Base-by-base conservation (phyloP, 768 basidiomycete species). In the Tricholoma terreum region DNA sequence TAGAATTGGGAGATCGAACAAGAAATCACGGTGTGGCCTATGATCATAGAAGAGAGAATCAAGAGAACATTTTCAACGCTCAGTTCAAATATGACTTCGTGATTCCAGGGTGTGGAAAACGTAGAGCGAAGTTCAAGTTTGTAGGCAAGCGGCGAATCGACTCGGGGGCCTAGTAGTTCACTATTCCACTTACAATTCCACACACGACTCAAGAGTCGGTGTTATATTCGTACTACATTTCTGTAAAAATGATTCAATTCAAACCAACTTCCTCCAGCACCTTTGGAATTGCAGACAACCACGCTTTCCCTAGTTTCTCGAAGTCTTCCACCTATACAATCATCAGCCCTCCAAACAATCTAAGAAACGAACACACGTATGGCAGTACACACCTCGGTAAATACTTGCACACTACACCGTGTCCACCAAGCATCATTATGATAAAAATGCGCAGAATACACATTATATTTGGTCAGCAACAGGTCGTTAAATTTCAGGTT, bases 341-440 rank as follows among this genome's bases (percentile, higher is more conserved):
- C 45, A 0, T 54, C 15, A 50, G 38, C 2, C 46, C 55, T 12
- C 33, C 43, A 30, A 22, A 15, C 19, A 1, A 55, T 12, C 21
- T 7, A 22, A 15, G 11, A 17, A 43, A 31, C 19, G 21, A 14
- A 14, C 2, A 7, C 30, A n/a, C n/a, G n/a, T n/a, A n/a, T 35
- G 35, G 8, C 17, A 30, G 0, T 34, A 57, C 70, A 6, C 55
- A 81, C 79, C 70, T 81, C 78, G 54, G 70, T 77, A 67, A 70
- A 82, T 0, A 82, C 66, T 57, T 82, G 81, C 2, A 75, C 75
- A 56, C 79, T 78, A 52, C 73, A 75, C 19, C 81, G 69, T 0
- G 73, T 73, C 80, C 80, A 81, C 79, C 80, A 81, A 15, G 60
- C 60, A 0, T 67, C 69, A 48, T 76, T 71, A 53, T 79, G 75